A percentile compares a stretch with the other conserved stretches of the same genome.
Evolutionary conservation across 1,284 basidiomycete genomes (phyloP).

Genomic region (Tetrapyrgos nigripes): DNA sequence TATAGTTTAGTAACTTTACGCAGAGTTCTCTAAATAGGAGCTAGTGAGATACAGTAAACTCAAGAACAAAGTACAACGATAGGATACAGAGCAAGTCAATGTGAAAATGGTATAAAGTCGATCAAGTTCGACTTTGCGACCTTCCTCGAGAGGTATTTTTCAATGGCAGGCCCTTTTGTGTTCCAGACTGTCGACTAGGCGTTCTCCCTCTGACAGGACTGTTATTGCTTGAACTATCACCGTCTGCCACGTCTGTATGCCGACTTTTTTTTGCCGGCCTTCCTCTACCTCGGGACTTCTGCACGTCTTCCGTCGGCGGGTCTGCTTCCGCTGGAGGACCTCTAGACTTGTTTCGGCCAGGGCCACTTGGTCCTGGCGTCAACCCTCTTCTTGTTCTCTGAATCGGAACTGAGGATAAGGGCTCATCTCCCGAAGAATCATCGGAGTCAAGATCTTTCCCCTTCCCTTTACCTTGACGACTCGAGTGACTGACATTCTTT

Average conservation of each 20-base stretch:
- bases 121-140: background rate
- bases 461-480: background rate
- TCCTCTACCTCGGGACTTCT: too few relatives aligned
- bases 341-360: conserved; percentile 42
- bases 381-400: background rate
- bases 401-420: background rate
- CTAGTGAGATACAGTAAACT: too few relatives aligned
- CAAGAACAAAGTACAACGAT: too few relatives aligned
- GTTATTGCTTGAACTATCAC: background rate
- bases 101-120: background rate
- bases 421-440: background rate
- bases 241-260: too few relatives aligned
- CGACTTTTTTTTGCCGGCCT: too few relatives aligned
- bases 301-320: too few relatives aligned
- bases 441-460: background rate
- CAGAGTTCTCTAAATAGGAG: too few relatives aligned
- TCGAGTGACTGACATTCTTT: background rate
- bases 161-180: background rate
- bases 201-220: background rate
- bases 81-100: too few relatives aligned
- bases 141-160: background rate
- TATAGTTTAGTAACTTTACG: too few relatives aligned
- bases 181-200: background rate
- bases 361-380: conserved; percentile 44
- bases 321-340: too few relatives aligned